Percentiles rank a stretch among this genome's conserved stretches.
phyloP scores from a whole-genome alignment of 1,284 basidiomycete genomes.

The Irpex rosettiformis region DNA sequence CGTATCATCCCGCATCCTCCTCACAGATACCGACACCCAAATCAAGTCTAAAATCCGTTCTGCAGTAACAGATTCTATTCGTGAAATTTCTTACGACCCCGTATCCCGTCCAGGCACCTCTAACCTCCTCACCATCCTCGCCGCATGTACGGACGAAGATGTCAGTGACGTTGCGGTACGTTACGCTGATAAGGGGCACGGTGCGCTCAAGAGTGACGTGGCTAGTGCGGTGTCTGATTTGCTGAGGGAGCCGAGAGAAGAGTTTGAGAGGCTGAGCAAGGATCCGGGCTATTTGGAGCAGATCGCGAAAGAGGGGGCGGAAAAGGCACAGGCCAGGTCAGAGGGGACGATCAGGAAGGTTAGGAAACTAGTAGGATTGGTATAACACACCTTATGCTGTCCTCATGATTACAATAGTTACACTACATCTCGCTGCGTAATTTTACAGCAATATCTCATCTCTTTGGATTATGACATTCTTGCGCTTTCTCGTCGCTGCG shows the following conservation, averaged over 20 bases:
- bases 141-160: slow-evolving; percentile 57
- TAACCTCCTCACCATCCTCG: slow-evolving; percentile 80
- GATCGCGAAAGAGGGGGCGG: slow-evolving; percentile 64
- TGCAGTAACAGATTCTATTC: slow-evolving; percentile 84
- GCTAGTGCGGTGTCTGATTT: slow-evolving; percentile 70
- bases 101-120: slow-evolving; percentile 74
- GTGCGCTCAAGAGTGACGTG: slow-evolving; percentile 71
- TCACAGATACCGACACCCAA: slow-evolving; percentile 70
- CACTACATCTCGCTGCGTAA: neutral
- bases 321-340: slow-evolving; percentile 61
- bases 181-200: slow-evolving; percentile 60
- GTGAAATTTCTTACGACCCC: slow-evolving; percentile 78
- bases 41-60: slow-evolving; percentile 73
- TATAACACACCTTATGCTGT: slow-evolving; percentile 2
- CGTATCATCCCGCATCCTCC: slow-evolving; percentile 76
- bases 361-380: slow-evolving; percentile 63
- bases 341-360: slow-evolving; percentile 66
- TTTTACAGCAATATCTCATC: neutral
- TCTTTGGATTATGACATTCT: neutral
- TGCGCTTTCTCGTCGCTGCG: too few species aligned
- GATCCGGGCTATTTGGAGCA: slow-evolving; percentile 63
- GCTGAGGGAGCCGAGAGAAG: slow-evolving; percentile 65
- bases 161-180: slow-evolving; percentile 44
- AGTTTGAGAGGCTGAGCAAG: slow-evolving; percentile 61
- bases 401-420: neutral